phyloP scores from a whole-genome alignment of 2,329 filamentous ascomycete genomes.

The Cercospora sojina region DNA sequence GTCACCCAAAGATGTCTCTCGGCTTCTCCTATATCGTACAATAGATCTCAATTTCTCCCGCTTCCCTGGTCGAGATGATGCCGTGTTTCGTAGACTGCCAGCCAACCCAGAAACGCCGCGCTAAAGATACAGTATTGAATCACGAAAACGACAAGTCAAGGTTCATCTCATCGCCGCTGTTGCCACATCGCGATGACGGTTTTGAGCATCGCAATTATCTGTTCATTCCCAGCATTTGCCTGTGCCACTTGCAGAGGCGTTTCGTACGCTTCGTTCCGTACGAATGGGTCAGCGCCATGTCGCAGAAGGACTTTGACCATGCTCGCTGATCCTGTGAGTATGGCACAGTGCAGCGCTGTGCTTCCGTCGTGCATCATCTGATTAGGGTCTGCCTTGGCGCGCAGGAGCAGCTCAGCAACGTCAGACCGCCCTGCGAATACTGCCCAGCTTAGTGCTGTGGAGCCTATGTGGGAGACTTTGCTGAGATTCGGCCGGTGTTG shows the following conservation, averaged over 20 bases:
- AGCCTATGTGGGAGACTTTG: constrained; percentile 34
- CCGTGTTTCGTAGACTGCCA: too few relatives aligned
- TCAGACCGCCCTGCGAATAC: constrained; percentile 32
- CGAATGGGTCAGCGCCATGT: constrained; percentile 31
- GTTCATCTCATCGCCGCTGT: neutral
- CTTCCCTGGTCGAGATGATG: neutral
- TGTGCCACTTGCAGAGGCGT: constrained; percentile 33
- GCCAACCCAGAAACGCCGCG: constrained; percentile 12
- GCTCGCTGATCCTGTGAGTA: constrained; percentile 26
- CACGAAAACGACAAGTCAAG: neutral
- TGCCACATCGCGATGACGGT: constrained; percentile 19
- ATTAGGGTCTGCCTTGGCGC: constrained; percentile 33
- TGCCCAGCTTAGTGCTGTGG: constrained; percentile 34
- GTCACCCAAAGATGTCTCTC: neutral
- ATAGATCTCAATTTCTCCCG: neutral
- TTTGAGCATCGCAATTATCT: constrained; percentile 18
- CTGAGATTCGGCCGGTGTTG: constrained; percentile 32
- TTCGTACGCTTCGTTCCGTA: constrained; percentile 30
- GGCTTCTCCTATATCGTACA: constrained; percentile 5
- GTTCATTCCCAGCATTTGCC: constrained; percentile 15
- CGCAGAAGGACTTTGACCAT: constrained; percentile 31
- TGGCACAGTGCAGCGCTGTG: constrained; percentile 36
- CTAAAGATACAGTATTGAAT: constrained; percentile 12
- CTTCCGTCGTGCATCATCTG: constrained; percentile 33
- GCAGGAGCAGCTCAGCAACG: constrained; percentile 31